phyloP scores from a whole-genome alignment of 2,329 filamentous ascomycete genomes.

The Scortechinia acanthostroma region DNA sequence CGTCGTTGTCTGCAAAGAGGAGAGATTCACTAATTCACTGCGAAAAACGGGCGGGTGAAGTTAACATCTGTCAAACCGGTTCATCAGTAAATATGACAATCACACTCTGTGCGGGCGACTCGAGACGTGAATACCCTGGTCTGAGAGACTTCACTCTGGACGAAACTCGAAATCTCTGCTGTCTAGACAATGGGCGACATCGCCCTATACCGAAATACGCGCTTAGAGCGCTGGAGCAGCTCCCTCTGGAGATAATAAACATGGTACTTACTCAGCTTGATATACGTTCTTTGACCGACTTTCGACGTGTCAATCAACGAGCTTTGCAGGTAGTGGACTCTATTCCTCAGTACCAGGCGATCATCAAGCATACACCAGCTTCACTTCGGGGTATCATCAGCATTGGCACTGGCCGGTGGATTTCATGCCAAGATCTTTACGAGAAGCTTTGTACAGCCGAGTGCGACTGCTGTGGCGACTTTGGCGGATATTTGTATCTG shows the following conservation, averaged over 20 bases:
- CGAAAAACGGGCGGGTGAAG: too few relatives aligned
- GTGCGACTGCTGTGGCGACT: not conserved
- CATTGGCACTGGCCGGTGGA: not conserved
- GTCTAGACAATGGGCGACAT: not conserved
- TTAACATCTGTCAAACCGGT: too few relatives aligned
- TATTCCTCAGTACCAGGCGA: not conserved
- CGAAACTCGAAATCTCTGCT: not conserved
- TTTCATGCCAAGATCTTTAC: not conserved
- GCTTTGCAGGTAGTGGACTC: not conserved
- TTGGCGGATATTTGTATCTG: not conserved
- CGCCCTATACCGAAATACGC: not conserved
- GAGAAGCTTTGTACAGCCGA: not conserved
- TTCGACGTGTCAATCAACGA: not conserved
- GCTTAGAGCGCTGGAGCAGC: not conserved
- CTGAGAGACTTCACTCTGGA: not conserved
- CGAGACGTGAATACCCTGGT: too few relatives aligned
- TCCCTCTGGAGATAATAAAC: not conserved
- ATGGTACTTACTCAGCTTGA: not conserved
- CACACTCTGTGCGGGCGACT: too few relatives aligned
- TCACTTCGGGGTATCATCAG: not conserved
- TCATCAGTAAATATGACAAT: too few relatives aligned
- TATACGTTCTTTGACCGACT: not conserved
- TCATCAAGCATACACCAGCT: not conserved
- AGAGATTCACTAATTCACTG: too few relatives aligned
- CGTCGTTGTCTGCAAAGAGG: too few relatives aligned